Evolutionary conservation across 306 rosid genomes (phyloP).

Genomic region (Ammopiptanthus mongolicus): DNA sequence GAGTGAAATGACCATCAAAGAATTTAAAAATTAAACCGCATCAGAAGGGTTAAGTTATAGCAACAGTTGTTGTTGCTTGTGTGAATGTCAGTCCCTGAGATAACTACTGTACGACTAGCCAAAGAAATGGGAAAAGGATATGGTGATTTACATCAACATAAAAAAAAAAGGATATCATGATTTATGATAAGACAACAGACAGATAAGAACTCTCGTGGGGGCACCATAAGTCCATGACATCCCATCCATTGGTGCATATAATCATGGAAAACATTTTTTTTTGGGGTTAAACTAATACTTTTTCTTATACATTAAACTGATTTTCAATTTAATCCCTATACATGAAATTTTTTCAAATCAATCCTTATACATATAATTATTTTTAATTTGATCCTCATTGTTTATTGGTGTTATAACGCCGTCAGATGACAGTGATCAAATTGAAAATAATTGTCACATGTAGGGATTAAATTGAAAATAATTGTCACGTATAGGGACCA

Average conservation of each 20-base stretch:
- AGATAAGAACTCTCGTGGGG: constrained; percentile 14
- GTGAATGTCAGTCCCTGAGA: not conserved
- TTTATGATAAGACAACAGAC: constrained; percentile 13
- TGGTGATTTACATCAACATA: not conserved
- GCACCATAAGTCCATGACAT: not conserved
- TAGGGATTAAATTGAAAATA: no score
- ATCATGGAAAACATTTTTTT: not conserved
- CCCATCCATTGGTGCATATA: not conserved
- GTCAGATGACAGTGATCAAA: no score
- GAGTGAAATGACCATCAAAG: not conserved
- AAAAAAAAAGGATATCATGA: constrained; percentile 5
- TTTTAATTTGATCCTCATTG: no score
- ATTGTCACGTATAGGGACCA: no score
- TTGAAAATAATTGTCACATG: no score
- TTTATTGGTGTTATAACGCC: no score
- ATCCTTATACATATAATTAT: no score
- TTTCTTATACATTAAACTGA: no score
- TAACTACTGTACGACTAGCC: constrained; percentile 12
- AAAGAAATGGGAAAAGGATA: constrained; percentile 8
- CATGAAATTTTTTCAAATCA: no score
- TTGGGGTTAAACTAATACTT: no score
- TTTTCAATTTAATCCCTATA: no score
- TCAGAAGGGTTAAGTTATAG: constrained; percentile 4
- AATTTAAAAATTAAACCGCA: not conserved
- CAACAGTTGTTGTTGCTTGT: not conserved